Base-by-base conservation (phyloP, 768 basidiomycete genomes). In the Xerocomus potaroensis region DNA sequence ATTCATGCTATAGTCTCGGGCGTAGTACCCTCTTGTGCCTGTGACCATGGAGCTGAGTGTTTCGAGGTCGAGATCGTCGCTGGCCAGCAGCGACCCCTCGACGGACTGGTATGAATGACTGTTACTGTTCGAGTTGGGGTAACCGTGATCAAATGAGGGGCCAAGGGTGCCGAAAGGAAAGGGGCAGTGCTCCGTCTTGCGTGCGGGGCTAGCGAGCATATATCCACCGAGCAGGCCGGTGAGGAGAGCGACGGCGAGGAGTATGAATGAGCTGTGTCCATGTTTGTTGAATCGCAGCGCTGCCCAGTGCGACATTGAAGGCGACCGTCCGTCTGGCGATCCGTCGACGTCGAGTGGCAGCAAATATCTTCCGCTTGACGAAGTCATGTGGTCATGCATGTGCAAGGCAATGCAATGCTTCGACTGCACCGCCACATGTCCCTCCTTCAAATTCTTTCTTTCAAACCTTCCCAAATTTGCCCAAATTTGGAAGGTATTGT, bases 21-120 rank as follows among this genome's bases (percentile, higher is more conserved):
- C 64, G 51, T 72, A 75, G 45, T 63, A 76, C 4, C 74, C 74
- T 36, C 67, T 59, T 2, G 74, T 73, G 15, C 60, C 52, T n/a
- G 59, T 41, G 1, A 73, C 66, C 21, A 73, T 55, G 21, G 57
- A 59, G 32, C 51, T 57, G 14, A 75, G 45, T 19, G 61, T 57
- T 24, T 71, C 61, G 27, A 69, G 55, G 37, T 59, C 62, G 43
- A 63, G 51, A 33, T 62, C 54, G 18, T 59, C 56, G 22, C 47
- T 49, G 43, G 22, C 59, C 37, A 50, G 43, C 44, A 58, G 44
- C 3, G 51, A 53, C 12, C 35, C 50, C 12, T 41, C 36, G n/a
- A 27, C 7, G 8, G 36, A 35, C 15, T 43, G 41, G 36, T 26
- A 21, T 14, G 40, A 39, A 18, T 18, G 33, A 19, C 16, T 1